Conservation (phyloP, 345 rosid species). For the Isatis tinctoria region DNA sequence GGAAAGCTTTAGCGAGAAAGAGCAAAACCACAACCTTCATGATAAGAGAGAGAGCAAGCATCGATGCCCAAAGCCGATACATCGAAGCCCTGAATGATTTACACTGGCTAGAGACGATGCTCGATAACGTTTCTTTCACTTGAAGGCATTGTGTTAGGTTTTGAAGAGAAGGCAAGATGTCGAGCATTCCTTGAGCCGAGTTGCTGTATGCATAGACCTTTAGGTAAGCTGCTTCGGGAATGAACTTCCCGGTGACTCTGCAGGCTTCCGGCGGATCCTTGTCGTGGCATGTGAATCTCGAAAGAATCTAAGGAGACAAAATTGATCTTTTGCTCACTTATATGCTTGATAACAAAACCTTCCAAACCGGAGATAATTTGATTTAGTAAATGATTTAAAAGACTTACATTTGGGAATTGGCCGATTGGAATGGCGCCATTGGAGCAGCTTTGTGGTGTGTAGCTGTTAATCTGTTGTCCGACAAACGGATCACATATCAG, state of each 20-base stretch:
- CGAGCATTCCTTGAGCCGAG: slow-evolving; percentile 43
- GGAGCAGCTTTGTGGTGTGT: slow-evolving; percentile 40
- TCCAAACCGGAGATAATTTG: not conserved
- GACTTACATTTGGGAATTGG: slow-evolving; percentile 48
- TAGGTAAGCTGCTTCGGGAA: slow-evolving; percentile 34
- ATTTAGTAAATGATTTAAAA: not conserved
- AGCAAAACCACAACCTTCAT: slow-evolving; percentile 43
- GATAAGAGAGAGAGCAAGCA: slow-evolving; percentile 45
- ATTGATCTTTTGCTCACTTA: not conserved
- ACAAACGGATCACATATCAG: slow-evolving; percentile 61
- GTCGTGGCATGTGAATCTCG: slow-evolving; percentile 45
- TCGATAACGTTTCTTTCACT: slow-evolving; percentile 42
- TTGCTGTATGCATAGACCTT: slow-evolving; percentile 46
- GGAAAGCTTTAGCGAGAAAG: slow-evolving; percentile 44
- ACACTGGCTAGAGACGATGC: slow-evolving; percentile 43
- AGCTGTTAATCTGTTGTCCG: slow-evolving; percentile 40
- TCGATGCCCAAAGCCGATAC: slow-evolving; percentile 46
- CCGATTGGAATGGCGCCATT: slow-evolving; percentile 38
- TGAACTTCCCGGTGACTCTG: slow-evolving; percentile 39
- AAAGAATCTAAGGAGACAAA: slow-evolving; percentile 39
- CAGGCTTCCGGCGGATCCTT: slow-evolving; percentile 36
- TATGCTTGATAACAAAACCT: not conserved
- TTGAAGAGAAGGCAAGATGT: slow-evolving; percentile 48
- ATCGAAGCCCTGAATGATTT: slow-evolving; percentile 37
- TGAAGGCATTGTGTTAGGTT: slow-evolving; percentile 43